Conservation (phyloP, 2,329 filamentous ascomycete species). For the Aureobasidium subglaciale region DNA sequence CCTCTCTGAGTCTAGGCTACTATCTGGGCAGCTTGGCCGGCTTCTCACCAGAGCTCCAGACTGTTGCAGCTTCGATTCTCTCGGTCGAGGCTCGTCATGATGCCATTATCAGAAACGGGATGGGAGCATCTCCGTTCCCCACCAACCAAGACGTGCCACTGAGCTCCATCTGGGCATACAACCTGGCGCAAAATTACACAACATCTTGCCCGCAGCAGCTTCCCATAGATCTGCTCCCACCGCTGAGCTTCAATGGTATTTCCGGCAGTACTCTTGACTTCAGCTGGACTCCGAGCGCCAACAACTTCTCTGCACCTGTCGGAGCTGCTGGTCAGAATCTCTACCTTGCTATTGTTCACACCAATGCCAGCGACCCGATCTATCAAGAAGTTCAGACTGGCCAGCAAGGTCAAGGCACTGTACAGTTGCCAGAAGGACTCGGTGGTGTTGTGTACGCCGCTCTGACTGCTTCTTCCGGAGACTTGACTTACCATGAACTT, state of each 20-base stretch:
- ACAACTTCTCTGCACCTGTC: conserved; percentile 18
- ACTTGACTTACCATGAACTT: conserved; percentile 18
- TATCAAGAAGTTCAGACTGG: conserved; percentile 20
- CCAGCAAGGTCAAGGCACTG: conserved; percentile 18
- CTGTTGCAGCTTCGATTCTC: conserved; percentile 23
- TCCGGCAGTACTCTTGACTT: conserved; percentile 21
- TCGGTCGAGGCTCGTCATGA: conserved; percentile 27
- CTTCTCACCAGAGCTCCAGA: conserved; percentile 20
- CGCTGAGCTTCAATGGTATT: conserved; percentile 15
- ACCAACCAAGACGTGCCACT: conserved; percentile 25
- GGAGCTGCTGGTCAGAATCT: conserved; percentile 17
- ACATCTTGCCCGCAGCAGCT: conserved; percentile 23
- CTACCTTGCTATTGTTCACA: conserved; percentile 23
- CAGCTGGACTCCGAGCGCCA: conserved; percentile 19
- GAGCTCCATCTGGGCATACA: conserved; percentile 26
- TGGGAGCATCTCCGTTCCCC: conserved; percentile 26
- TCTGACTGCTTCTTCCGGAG: conserved; percentile 21
- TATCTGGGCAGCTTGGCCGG: conserved; percentile 25
- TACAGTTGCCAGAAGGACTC: conserved; percentile 20
- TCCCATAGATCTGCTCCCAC: conserved; percentile 16
- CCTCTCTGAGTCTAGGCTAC: conserved; percentile 25
- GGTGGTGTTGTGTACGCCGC: conserved; percentile 20
- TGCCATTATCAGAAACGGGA: conserved; percentile 24
- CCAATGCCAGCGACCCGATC: conserved; percentile 18
- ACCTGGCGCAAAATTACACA: conserved; percentile 26